Evolutionary conservation across 2,329 filamentous ascomycete genomes (phyloP).

Genomic region (Trichoderma pleuroti): DNA sequence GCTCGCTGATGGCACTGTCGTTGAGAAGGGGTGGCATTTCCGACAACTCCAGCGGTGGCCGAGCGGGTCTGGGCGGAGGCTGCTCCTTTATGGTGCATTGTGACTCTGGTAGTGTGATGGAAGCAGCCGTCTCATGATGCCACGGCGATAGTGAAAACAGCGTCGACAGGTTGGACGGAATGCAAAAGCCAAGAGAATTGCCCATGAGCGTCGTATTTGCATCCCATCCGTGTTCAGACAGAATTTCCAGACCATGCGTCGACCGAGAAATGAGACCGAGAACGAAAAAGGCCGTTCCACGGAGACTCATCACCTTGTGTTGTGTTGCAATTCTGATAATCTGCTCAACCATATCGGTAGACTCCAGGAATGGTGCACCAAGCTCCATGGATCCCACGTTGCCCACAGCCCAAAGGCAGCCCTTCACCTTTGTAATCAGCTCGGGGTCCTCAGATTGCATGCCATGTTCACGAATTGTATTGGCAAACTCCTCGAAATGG

Average conservation of each 20-base stretch:
- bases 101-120: slow-evolving; percentile 45
- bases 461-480: slow-evolving; percentile 82
- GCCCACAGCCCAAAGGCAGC: slow-evolving; percentile 93
- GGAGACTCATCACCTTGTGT: slow-evolving; percentile 85
- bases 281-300: slow-evolving; percentile 96
- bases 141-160: slow-evolving; percentile 69
- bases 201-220: slow-evolving; percentile 81
- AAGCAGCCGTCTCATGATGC: slow-evolving; percentile 49
- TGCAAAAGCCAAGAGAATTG: slow-evolving; percentile 79
- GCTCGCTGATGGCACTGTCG: slow-evolving; percentile 65
- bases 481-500: slow-evolving; percentile 90
- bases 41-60: slow-evolving; percentile 43
- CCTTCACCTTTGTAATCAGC: slow-evolving; percentile 88
- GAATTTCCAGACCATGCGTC: slow-evolving; percentile 84
- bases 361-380: slow-evolving; percentile 88
- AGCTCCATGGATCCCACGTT: slow-evolving; percentile 99
- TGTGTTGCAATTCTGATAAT: slow-evolving; percentile 85
- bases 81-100: slow-evolving; percentile 51
- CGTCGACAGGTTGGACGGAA: slow-evolving; percentile 73
- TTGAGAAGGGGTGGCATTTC: slow-evolving; percentile 46
- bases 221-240: slow-evolving; percentile 89
- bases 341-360: slow-evolving; percentile 79
- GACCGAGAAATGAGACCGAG: slow-evolving; percentile 89
- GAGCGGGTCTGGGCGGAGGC: slow-evolving; percentile 40
- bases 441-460: slow-evolving; percentile 83